These are phyloP conservation scores for Jatropha curcas DNA, from an alignment of 345 rosid species.

Conservation along the genomic window DNA sequence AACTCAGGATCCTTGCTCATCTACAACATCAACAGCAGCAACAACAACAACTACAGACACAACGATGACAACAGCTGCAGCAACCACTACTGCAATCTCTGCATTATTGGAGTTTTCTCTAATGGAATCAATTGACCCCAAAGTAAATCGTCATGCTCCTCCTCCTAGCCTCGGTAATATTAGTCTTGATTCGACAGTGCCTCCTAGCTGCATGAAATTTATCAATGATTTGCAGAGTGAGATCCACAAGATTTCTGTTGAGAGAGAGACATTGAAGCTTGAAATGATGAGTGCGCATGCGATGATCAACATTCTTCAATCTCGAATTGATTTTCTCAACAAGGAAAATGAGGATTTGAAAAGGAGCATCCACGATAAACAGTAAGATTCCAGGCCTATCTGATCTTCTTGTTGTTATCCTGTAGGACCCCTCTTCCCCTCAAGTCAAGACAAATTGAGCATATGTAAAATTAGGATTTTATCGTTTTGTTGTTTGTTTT, in stretches of 20 bases:
- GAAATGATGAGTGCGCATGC: constrained; percentile 84
- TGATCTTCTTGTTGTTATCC: constrained; percentile 10
- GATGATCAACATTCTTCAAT: constrained; percentile 74
- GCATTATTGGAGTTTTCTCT: constrained; percentile 82
- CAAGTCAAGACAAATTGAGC: neutral
- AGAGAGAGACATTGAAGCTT: constrained; percentile 67
- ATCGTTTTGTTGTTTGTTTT: neutral
- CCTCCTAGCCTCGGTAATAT: constrained; percentile 27
- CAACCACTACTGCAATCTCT: constrained; percentile 65
- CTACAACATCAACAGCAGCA: constrained; percentile 63
- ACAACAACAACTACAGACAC: constrained; percentile 27
- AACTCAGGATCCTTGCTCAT: constrained; percentile 64
- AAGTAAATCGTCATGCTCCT: constrained; percentile 32
- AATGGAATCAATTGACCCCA: constrained; percentile 52
- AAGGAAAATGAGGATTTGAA: constrained; percentile 74
- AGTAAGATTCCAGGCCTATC: neutral
- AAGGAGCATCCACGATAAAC: constrained; percentile 32
- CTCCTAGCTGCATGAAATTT: constrained; percentile 48
- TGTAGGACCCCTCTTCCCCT: constrained; percentile 4
- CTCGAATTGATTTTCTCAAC: constrained; percentile 55
- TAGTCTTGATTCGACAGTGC: constrained; percentile 40
- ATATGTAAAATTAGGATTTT: constrained; percentile 12
- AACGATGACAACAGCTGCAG: constrained; percentile 40
- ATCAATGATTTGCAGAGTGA: constrained; percentile 60
- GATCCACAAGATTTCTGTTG: constrained; percentile 65